Conservation (phyloP, 208 protist genomes). For the Crithidia acanthocephali region DNA sequence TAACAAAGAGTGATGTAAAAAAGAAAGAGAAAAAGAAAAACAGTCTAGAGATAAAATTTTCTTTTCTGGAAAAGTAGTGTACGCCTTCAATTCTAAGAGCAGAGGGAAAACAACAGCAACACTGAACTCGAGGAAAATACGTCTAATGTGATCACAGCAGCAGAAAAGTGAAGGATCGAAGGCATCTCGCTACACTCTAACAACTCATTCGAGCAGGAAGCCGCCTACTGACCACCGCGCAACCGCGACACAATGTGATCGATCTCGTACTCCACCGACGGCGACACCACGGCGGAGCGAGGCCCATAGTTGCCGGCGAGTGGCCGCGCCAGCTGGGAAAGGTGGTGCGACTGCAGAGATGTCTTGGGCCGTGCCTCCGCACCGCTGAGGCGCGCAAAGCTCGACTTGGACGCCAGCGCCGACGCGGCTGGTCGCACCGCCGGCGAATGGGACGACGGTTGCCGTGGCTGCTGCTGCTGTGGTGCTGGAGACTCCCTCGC, state of each 20-base stretch:
- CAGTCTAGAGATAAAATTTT: no score
- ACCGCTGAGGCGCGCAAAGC: neutral
- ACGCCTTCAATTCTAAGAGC: no score
- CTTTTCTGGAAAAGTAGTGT: no score
- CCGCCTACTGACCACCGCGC: neutral
- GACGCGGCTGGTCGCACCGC: neutral
- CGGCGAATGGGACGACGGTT: neutral
- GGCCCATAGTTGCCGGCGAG: neutral
- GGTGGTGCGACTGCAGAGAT: neutral
- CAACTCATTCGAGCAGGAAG: no score
- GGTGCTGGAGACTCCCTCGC: no score
- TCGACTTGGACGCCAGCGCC: neutral
- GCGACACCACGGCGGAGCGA: neutral
- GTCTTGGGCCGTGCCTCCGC: neutral
- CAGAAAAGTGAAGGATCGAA: no score
- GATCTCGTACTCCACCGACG: constrained; percentile 8
- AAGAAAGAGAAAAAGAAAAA: neutral
- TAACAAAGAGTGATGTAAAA: no score
- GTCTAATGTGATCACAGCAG: no score
- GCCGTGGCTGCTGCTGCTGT: neutral
- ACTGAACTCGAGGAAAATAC: neutral
- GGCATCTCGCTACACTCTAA: no score
- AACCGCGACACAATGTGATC: constrained; percentile 15
- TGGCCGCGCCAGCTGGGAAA: neutral
- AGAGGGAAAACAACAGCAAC: neutral